Percentiles rank a stretch among this genome's conserved stretches.
Conservation (phyloP, 768 basidiomycete species). For the Hericium rajendrae region DNA sequence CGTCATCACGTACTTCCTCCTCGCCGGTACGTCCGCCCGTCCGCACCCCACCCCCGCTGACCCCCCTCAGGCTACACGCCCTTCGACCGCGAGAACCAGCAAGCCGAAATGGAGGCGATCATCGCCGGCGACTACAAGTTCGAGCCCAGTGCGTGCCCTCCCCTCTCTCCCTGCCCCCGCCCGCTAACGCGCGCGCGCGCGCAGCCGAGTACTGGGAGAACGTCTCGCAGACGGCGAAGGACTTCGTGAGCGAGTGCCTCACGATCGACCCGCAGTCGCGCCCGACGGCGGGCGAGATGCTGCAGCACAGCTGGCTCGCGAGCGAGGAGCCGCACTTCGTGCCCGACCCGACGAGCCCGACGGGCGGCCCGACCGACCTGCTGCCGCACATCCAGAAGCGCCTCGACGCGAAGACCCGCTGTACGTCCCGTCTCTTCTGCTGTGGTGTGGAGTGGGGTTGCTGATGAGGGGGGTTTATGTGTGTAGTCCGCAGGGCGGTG, state of each 20-base stretch:
- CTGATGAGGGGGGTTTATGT: background rate
- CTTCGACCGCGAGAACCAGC: constrained; percentile 85
- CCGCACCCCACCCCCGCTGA: background rate
- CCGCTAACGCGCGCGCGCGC: constrained; percentile 6
- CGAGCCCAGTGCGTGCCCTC: constrained; percentile 41
- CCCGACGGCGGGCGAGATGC: constrained; percentile 67
- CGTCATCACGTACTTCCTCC: constrained; percentile 95
- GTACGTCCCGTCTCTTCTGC: background rate
- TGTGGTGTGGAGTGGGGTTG: background rate
- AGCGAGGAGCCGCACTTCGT: constrained; percentile 63
- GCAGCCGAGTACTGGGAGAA: constrained; percentile 76
- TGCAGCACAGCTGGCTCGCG: constrained; percentile 79
- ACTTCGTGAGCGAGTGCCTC: constrained; percentile 76
- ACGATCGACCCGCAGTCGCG: constrained; percentile 73
- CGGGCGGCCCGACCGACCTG: constrained; percentile 63
- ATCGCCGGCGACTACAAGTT: constrained; percentile 90
- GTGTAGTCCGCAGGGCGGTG: constrained; percentile 78
- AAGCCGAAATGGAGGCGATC: constrained; percentile 93
- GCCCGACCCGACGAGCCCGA: constrained; percentile 42
- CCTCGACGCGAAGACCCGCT: constrained; percentile 62
- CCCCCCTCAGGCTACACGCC: constrained; percentile 75
- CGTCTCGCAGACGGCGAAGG: constrained; percentile 73
- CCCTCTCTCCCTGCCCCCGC: background rate
- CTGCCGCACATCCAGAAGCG: constrained; percentile 84
- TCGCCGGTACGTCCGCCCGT: constrained; percentile 38